These are phyloP conservation scores for Mortierella sp. DNA, from an alignment of 371 early-diverging fungal species.

Conservation along the genomic window DNA sequence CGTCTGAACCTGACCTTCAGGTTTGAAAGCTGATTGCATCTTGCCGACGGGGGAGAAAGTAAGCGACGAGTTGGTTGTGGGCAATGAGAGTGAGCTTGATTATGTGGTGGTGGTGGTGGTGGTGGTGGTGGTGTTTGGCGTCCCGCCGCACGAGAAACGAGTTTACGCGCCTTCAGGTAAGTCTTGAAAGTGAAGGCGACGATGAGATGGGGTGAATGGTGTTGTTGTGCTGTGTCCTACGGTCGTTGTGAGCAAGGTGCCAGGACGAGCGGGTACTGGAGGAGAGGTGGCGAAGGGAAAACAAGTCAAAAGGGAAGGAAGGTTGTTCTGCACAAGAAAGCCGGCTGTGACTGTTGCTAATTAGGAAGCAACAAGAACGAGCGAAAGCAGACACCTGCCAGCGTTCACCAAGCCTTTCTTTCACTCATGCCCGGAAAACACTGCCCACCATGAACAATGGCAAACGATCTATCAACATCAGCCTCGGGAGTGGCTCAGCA, in stretches of 20 bases:
- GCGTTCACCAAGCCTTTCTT: background rate
- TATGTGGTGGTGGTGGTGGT: background rate
- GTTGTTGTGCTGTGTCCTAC: background rate
- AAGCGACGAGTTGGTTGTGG: background rate
- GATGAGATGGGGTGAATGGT: too few relatives aligned
- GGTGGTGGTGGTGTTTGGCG: background rate
- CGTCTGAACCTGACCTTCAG: conserved; percentile 14
- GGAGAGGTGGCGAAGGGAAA: background rate
- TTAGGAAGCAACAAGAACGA: background rate
- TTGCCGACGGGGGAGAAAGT: background rate
- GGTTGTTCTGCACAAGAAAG: background rate
- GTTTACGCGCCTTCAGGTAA: background rate
- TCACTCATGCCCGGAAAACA: conserved; percentile 12
- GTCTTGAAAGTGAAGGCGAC: background rate
- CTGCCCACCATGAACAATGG: conserved; percentile 33
- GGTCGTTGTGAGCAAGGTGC: background rate
- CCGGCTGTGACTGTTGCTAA: background rate
- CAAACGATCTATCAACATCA: conserved; percentile 55
- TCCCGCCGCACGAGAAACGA: background rate
- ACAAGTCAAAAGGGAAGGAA: background rate
- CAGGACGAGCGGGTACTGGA: background rate
- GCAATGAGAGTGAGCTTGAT: background rate
- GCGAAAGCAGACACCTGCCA: background rate
- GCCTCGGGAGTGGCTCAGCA: conserved; percentile 20
- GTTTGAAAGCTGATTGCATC: conserved; percentile 28